A percentile compares a stretch with the other conserved stretches of the same genome.
Evolutionary conservation across 768 basidiomycete genomes (phyloP).

Genomic region (Zangia roseola): DNA sequence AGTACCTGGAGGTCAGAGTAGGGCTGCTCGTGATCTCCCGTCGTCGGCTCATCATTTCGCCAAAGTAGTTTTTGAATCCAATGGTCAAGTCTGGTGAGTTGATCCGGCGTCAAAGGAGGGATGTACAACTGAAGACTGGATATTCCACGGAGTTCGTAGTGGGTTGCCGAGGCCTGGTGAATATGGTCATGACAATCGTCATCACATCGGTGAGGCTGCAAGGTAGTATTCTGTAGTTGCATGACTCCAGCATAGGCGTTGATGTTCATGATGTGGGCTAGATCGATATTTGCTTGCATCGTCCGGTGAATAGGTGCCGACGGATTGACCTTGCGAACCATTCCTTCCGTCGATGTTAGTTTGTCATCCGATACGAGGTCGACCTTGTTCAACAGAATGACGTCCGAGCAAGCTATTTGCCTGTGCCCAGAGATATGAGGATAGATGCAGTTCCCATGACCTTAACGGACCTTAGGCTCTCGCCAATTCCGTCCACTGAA

Average conservation of each 20-base stretch:
- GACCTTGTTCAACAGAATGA: constrained; percentile 88
- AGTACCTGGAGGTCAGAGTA: constrained; percentile 54
- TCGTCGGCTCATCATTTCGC: constrained; percentile 61
- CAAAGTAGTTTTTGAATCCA: constrained; percentile 85
- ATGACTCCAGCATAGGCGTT: constrained; percentile 66
- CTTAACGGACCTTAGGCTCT: constrained; percentile 69
- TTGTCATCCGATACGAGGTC: constrained; percentile 61
- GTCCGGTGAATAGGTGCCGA: constrained; percentile 74
- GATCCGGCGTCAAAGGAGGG: constrained; percentile 51
- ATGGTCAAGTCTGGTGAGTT: constrained; percentile 59
- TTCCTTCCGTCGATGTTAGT: constrained; percentile 49
- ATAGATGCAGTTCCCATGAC: background rate
- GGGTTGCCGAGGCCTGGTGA: constrained; percentile 37
- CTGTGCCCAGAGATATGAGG: constrained; percentile 40
- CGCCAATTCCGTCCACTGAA: constrained; percentile 62
- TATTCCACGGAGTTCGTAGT: constrained; percentile 80
- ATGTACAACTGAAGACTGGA: constrained; percentile 73
- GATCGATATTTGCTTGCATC: constrained; percentile 66
- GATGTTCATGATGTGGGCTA: constrained; percentile 75
- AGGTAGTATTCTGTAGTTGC: constrained; percentile 22
- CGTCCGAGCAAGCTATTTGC: constrained; percentile 91
- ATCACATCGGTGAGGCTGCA: constrained; percentile 32
- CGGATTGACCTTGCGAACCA: constrained; percentile 78
- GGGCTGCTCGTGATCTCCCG: constrained; percentile 10
- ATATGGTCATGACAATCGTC: constrained; percentile 35